phyloP scores from a whole-genome alignment of 768 basidiomycete genomes.

The Pleurotus ostreatus region DNA sequence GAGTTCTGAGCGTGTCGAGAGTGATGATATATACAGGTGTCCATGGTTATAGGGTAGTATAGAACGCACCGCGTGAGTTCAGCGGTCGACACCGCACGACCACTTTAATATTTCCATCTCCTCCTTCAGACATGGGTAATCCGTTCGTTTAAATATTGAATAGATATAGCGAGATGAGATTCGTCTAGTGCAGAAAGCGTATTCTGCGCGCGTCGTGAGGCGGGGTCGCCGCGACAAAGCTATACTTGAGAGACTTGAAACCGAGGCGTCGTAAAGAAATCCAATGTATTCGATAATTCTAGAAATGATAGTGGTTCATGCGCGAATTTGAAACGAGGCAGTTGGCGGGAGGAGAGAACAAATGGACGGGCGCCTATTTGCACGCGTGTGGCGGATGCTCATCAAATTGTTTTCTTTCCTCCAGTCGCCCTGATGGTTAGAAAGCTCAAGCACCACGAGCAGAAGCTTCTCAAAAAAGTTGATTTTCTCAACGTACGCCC shows the following conservation, averaged over 20 bases:
- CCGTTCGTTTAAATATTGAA: neutral
- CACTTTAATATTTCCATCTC: conserved; percentile 90
- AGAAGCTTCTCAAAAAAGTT: conserved; percentile 92
- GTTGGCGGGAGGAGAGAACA: neutral
- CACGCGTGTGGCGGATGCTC: neutral
- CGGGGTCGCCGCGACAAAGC: neutral
- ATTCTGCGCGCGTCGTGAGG: neutral
- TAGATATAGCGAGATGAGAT: neutral
- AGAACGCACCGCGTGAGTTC: conserved; percentile 82
- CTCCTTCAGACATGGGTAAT: conserved; percentile 61
- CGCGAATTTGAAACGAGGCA: neutral
- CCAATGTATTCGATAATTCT: conserved; percentile 1
- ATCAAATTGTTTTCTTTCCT: no score
- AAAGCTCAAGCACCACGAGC: conserved; percentile 94
- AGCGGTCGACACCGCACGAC: conserved; percentile 95
- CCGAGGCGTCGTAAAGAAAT: neutral
- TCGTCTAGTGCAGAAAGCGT: no score
- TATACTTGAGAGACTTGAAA: no score
- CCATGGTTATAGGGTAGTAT: neutral
- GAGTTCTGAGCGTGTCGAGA: conserved; percentile 54
- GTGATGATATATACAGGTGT: conserved; percentile 6
- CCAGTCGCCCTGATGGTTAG: conserved; percentile 61
- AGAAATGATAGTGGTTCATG: neutral
- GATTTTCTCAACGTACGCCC: conserved; percentile 86
- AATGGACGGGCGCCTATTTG: conserved; percentile 1